A percentile compares a stretch with the other conserved stretches of the same genome.
phyloP scores from a whole-genome alignment of 2,329 filamentous ascomycete species.

The Diaporthe nobilis region DNA sequence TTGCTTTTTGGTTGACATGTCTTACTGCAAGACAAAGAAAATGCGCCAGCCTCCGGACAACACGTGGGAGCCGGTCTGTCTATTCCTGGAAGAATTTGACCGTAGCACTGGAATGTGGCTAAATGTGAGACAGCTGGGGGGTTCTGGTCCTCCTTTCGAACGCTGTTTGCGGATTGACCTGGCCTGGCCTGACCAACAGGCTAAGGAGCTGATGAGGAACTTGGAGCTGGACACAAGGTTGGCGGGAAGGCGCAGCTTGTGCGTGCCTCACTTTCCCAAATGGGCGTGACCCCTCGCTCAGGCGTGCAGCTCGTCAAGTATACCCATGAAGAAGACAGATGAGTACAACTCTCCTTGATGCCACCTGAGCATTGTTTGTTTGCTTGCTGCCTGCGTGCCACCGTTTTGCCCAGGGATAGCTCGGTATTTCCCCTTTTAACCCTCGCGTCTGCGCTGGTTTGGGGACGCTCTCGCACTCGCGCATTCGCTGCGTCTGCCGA shows the following conservation, averaged over 20 bases:
- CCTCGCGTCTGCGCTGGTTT: background rate
- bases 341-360: background rate
- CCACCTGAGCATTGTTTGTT: background rate
- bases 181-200: background rate
- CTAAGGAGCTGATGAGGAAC: background rate
- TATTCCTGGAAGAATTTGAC: background rate
- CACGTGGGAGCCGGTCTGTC: conserved; percentile 3
- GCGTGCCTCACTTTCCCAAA: background rate
- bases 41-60: background rate
- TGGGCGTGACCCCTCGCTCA: background rate
- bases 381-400: conserved; percentile 12
- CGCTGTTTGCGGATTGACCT: conserved; percentile 3
- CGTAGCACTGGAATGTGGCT: background rate
- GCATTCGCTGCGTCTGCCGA: background rate
- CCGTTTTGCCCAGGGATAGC: background rate
- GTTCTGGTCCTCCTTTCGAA: background rate
- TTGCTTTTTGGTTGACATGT: conserved; percentile 18
- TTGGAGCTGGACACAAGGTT: background rate
- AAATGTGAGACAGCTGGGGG: conserved; percentile 12
- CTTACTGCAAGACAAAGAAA: conserved; percentile 20
- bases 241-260: conserved; percentile 4
- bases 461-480: background rate
- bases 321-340: background rate
- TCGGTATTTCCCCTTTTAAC: conserved; percentile 10
- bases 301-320: background rate